Evolutionary conservation across 140 eudicot species (phyloP).

Genomic region (Flaveria floridana): DNA sequence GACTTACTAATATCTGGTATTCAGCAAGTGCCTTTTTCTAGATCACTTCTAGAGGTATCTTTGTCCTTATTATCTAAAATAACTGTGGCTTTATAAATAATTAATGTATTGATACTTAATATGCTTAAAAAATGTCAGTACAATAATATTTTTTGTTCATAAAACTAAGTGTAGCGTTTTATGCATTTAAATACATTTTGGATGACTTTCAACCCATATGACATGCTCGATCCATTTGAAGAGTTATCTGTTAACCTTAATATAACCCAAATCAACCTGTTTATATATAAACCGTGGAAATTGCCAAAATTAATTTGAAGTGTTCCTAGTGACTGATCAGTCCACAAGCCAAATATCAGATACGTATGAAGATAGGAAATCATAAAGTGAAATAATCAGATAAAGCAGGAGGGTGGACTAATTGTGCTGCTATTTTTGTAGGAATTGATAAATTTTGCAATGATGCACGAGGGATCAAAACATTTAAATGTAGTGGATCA

Average conservation of each 20-base stretch:
- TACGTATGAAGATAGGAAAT: neutral
- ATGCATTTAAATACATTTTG: constrained; percentile 2
- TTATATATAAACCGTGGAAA: neutral
- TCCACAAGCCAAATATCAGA: neutral
- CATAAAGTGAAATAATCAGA: neutral
- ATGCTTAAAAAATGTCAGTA: constrained; percentile 1
- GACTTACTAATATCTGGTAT: constrained; percentile 68
- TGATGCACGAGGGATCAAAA: constrained; percentile 73
- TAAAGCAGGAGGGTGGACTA: constrained; percentile 18
- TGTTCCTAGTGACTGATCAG: neutral
- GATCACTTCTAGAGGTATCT: constrained; percentile 75
- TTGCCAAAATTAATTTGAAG: neutral
- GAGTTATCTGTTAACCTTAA: neutral
- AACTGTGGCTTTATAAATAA: neutral
- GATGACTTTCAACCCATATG: neutral
- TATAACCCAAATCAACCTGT: constrained; percentile 10
- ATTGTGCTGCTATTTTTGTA: constrained; percentile 32
- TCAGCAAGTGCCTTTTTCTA: constrained; percentile 57
- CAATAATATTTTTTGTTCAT: neutral
- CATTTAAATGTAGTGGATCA: constrained; percentile 52
- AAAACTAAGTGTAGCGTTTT: neutral
- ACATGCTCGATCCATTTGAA: neutral
- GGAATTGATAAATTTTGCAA: constrained; percentile 74
- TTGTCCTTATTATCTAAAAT: constrained; percentile 7
- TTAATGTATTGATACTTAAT: neutral